These are phyloP conservation scores for Cucurbita moschata DNA, from an alignment of 306 rosid genomes.

Conservation along the genomic window DNA sequence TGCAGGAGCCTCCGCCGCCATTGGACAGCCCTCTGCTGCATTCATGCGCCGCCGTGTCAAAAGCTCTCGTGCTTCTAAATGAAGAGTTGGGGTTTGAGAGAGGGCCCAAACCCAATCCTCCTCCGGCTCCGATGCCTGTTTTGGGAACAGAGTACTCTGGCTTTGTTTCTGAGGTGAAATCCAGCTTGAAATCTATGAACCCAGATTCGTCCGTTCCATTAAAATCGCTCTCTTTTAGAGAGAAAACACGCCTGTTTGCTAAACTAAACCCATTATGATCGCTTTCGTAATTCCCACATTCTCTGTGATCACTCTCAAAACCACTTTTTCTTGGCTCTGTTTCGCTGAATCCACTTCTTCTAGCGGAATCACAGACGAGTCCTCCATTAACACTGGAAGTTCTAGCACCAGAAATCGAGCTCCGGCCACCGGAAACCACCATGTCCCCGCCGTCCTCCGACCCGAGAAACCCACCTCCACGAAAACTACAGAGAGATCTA, in stretches of 20 bases:
- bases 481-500: constrained; percentile 81
- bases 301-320: constrained; percentile 30
- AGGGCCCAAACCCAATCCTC: neutral
- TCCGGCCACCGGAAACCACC: constrained; percentile 63
- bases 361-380: constrained; percentile 59
- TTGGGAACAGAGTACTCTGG: constrained; percentile 30
- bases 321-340: constrained; percentile 81
- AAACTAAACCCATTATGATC: constrained; percentile 29
- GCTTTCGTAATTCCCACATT: constrained; percentile 13
- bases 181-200: constrained; percentile 82
- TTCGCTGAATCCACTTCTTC: constrained; percentile 88
- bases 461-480: constrained; percentile 51
- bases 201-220: constrained; percentile 78
- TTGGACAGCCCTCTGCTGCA: constrained; percentile 16
- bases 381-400: constrained; percentile 84
- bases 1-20: constrained; percentile 65
- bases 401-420: constrained; percentile 88
- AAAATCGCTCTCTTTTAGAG: constrained; percentile 80
- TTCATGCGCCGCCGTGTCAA: constrained; percentile 27
- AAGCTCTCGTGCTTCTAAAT: constrained; percentile 51
- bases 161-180: constrained; percentile 52
- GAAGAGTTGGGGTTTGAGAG: neutral
- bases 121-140: constrained; percentile 4
- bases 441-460: constrained; percentile 79
- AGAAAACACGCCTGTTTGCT: constrained; percentile 57